phyloP scores from a whole-genome alignment of 2,329 filamentous ascomycete species.

The Aspergillus calidoustus region DNA sequence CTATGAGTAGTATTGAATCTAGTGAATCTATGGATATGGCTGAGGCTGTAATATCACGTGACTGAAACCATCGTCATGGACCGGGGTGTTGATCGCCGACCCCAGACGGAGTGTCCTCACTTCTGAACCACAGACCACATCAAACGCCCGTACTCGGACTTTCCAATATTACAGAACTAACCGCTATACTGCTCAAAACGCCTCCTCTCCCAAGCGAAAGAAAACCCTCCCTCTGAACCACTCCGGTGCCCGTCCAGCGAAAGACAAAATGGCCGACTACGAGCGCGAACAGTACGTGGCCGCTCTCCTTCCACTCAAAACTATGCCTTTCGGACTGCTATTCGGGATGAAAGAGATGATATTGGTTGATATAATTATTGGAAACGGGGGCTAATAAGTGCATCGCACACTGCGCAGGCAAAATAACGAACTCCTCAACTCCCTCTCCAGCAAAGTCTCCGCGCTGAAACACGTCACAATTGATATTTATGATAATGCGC shows the following conservation, averaged over 20 bases:
- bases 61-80: conserved; percentile 5
- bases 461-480: conserved; percentile 91
- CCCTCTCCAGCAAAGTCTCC: conserved; percentile 87
- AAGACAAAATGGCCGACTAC: conserved; percentile 70
- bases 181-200: neutral
- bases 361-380: neutral
- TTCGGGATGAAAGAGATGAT: neutral
- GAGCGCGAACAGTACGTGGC: conserved; percentile 68
- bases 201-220: neutral
- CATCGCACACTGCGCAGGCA: conserved; percentile 58
- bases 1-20: neutral
- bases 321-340: neutral
- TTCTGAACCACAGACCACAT: neutral
- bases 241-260: neutral
- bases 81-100: conserved; percentile 7
- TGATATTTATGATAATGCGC: conserved; percentile 96
- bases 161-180: neutral
- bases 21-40: neutral
- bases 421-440: conserved; percentile 92
- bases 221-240: neutral
- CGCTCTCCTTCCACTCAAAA: neutral
- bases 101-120: neutral
- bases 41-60: conserved; percentile 15
- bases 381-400: neutral
- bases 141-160: neutral